phyloP scores from a whole-genome alignment of 139 green algal genomes.

The Pycnococcus provasolii region DNA sequence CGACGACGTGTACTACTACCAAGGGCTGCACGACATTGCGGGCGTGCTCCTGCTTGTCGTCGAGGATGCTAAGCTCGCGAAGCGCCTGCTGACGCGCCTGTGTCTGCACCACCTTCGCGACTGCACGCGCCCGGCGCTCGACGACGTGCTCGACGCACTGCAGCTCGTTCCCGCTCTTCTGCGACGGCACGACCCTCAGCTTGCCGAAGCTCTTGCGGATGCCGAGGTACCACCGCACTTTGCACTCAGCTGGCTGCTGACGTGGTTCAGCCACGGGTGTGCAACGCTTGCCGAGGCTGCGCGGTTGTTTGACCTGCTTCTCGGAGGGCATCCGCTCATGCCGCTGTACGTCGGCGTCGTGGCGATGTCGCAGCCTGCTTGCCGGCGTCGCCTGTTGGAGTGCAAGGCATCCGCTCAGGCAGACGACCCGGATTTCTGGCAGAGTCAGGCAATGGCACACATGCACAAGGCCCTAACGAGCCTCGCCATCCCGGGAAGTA shows the following conservation, averaged over 20 bases:
- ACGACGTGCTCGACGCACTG: neutral
- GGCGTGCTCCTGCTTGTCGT: conserved; percentile 17
- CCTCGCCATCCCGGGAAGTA: no score
- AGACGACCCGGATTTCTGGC: no score
- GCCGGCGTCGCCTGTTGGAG: no score
- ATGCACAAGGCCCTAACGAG: no score
- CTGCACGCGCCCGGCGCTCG: neutral
- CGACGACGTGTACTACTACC: conserved; percentile 15
- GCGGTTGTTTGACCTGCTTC: conserved; percentile 27
- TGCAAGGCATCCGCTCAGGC: no score
- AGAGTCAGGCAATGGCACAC: no score
- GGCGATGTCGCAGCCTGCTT: neutral
- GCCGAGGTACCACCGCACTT: conserved; percentile 8
- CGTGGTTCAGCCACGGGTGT: conserved; percentile 24
- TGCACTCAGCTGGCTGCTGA: conserved; percentile 23
- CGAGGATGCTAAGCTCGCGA: neutral
- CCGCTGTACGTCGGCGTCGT: conserved; percentile 24
- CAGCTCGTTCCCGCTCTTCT: neutral
- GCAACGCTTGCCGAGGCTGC: neutral
- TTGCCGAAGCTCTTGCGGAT: neutral
- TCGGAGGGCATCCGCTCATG: conserved; percentile 23
- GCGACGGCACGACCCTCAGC: neutral
- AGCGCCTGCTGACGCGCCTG: neutral
- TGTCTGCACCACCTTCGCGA: conserved; percentile 8
- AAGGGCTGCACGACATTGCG: conserved; percentile 30